Conservation (phyloP, 345 rosid genomes). For the Hevea brasiliensis region DNA sequence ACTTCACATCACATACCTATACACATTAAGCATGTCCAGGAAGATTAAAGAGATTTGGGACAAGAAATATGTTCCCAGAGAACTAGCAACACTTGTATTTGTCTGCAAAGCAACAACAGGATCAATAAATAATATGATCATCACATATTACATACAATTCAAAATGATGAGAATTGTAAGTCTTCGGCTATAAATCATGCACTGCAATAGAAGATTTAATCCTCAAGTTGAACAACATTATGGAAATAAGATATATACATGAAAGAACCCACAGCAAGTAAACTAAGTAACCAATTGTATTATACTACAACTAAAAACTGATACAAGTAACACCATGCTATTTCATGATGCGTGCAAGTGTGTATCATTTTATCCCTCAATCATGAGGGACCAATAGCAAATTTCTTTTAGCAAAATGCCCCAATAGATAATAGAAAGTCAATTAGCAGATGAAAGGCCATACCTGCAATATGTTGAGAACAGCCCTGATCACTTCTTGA, state of each 20-base stretch:
- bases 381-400: neutral
- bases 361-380: neutral
- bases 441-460: neutral
- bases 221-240: neutral
- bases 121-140: neutral
- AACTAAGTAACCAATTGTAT: neutral
- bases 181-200: neutral
- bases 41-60: conserved; percentile 86
- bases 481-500: conserved; percentile 81
- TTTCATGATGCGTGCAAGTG: neutral
- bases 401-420: neutral
- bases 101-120: conserved; percentile 61
- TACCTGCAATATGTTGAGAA: conserved; percentile 95
- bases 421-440: neutral
- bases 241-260: neutral
- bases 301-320: neutral
- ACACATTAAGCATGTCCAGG: conserved; percentile 97
- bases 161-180: neutral
- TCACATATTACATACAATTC: neutral
- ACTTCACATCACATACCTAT: conserved; percentile 52
- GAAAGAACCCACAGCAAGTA: neutral
- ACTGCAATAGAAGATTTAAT: neutral
- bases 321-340: neutral
- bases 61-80: conserved; percentile 87
- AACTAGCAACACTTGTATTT: conserved; percentile 93